Percentiles rank a stretch among this genome's conserved stretches.
These are phyloP conservation scores for Moesziomyces sp. DNA, from an alignment of 1,284 basidiomycete genomes.

Conservation along the genomic window DNA sequence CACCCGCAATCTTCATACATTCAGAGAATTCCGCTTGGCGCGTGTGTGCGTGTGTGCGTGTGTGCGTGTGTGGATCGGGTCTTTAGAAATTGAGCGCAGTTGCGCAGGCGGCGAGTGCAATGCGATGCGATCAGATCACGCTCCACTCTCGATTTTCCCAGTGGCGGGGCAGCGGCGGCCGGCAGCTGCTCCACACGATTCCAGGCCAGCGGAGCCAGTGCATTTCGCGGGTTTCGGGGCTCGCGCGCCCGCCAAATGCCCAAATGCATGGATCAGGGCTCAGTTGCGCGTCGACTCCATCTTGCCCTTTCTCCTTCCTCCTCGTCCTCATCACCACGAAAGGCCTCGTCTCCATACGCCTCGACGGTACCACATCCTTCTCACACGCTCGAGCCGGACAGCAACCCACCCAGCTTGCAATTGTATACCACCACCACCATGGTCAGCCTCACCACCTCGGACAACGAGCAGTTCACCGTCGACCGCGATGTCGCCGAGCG, in stretches of 20 bases:
- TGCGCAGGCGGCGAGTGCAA: not conserved
- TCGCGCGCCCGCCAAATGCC: not conserved
- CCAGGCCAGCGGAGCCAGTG: too few relatives aligned
- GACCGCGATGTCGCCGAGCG: slow-evolving; percentile 95
- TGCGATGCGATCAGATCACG: not conserved
- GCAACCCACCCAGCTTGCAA: not conserved
- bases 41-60: too few relatives aligned
- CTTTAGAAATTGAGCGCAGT: not conserved
- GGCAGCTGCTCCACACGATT: too few relatives aligned
- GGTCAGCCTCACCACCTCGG: slow-evolving; percentile 74
- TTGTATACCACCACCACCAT: slow-evolving; percentile 24
- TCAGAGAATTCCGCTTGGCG: slow-evolving; percentile 10
- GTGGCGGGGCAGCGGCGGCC: not conserved
- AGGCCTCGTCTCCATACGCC: too few relatives aligned
- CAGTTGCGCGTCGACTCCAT: not conserved
- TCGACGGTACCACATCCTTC: not conserved
- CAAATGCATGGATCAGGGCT: not conserved
- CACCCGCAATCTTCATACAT: slow-evolving; percentile 41
- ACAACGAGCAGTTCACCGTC: slow-evolving; percentile 93
- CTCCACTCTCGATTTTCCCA: not conserved
- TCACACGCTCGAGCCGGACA: not conserved
- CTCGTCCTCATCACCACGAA: too few relatives aligned
- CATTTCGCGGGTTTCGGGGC: not conserved
- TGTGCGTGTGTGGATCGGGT: too few relatives aligned
- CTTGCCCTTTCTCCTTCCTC: not conserved